Evolutionary conservation across 2,329 filamentous ascomycete genomes (phyloP).

Genomic region (Pseudogymnoascus sp.): DNA sequence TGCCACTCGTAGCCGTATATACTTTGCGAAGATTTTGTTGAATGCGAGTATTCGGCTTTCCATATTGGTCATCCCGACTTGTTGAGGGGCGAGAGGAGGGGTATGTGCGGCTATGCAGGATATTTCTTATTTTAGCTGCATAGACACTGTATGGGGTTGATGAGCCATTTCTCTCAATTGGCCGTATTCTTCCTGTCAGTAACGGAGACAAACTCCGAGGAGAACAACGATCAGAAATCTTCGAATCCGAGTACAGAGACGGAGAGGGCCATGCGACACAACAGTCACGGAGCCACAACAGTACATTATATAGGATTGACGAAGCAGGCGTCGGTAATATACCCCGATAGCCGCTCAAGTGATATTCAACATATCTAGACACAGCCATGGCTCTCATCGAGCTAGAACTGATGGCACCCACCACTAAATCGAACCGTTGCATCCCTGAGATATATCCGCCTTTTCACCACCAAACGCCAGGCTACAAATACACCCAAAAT

Average conservation of each 20-base stretch:
- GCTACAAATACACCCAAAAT: conserved; percentile 5
- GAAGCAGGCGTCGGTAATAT: background rate
- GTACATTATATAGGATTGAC: background rate
- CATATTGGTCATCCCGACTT: background rate
- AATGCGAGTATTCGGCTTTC: background rate
- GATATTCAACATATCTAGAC: background rate
- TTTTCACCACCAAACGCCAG: conserved; percentile 4
- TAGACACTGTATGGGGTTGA: background rate
- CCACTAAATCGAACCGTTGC: background rate
- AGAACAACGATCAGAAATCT: background rate
- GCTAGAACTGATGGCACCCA: background rate
- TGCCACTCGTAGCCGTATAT: background rate
- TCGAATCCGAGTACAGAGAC: background rate
- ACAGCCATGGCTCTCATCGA: background rate
- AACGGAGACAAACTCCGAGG: background rate
- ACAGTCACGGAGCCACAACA: background rate
- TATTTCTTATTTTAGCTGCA: background rate
- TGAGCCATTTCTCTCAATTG: background rate
- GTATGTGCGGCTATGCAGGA: background rate
- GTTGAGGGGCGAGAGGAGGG: background rate
- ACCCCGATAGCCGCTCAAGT: background rate
- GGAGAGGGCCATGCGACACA: background rate
- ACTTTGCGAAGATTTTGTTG: background rate
- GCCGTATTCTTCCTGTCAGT: background rate
- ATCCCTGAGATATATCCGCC: background rate